Conservation (phyloP, 768 basidiomycete species). For the Gelatoporia subvermispora region DNA sequence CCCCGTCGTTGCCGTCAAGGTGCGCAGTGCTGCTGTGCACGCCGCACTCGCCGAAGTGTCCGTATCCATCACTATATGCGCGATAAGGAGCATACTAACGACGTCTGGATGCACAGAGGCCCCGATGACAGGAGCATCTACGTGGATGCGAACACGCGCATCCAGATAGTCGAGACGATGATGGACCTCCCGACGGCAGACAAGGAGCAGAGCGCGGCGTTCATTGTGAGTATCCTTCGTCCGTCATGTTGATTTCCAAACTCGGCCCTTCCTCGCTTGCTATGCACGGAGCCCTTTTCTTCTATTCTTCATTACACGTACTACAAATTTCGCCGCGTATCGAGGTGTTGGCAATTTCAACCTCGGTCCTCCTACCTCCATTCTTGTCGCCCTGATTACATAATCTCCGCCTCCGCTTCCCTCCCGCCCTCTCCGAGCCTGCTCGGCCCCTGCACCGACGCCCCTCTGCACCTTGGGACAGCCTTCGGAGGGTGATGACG, state of each 20-base stretch:
- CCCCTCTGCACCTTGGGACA: no score
- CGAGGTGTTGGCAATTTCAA: neutral
- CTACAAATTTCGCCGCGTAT: neutral
- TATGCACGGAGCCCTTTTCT: neutral
- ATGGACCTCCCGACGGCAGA: slow-evolving; percentile 60
- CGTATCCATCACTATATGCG: slow-evolving; percentile 10
- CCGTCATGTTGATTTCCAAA: neutral
- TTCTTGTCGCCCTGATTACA: neutral
- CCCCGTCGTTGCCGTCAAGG: slow-evolving; percentile 51
- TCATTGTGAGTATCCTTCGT: slow-evolving; percentile 60
- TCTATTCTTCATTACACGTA: neutral
- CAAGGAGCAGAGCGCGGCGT: slow-evolving; percentile 58
- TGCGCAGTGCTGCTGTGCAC: slow-evolving; percentile 45
- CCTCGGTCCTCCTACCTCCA: no score
- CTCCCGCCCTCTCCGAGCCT: neutral
- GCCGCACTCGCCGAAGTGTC: slow-evolving; percentile 45
- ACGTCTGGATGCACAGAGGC: slow-evolving; percentile 10
- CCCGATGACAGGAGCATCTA: slow-evolving; percentile 34
- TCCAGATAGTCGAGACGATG: slow-evolving; percentile 81
- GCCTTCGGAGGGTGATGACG: no score
- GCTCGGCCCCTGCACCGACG: slow-evolving; percentile 1
- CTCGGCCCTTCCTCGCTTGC: neutral
- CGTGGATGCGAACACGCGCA: slow-evolving; percentile 58
- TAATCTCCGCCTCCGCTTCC: neutral
- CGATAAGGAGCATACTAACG: neutral